A percentile compares a stretch with the other conserved stretches of the same genome.
These are phyloP conservation scores for Naganishia onofrii DNA, from an alignment of 768 basidiomycete species.

Conservation along the genomic window DNA sequence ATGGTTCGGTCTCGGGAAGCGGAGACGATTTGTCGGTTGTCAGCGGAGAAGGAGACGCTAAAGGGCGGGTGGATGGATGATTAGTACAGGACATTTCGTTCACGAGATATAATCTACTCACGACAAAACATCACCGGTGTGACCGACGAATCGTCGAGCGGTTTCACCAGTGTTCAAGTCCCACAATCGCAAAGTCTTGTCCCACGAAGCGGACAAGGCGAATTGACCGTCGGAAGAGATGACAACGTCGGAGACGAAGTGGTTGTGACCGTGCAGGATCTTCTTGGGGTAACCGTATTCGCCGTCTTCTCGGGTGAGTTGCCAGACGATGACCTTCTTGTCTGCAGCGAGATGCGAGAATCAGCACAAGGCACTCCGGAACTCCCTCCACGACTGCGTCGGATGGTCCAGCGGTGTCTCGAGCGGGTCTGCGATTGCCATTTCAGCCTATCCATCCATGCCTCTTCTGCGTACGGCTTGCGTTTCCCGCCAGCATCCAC, in stretches of 20 bases:
- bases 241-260: conserved; percentile 97
- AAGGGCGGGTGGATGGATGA: conserved; percentile 9
- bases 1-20: conserved; percentile 95
- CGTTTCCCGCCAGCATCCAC: no score
- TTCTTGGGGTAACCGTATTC: conserved; percentile 94
- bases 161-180: conserved; percentile 96
- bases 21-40: conserved; percentile 99
- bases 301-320: conserved; percentile 77
- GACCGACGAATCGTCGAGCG: conserved; percentile 95
- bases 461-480: no score
- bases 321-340: conserved; percentile 99
- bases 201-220: conserved; percentile 98
- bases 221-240: conserved; percentile 99
- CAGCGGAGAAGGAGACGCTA: conserved; percentile 92
- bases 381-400: no score
- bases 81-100: background rate
- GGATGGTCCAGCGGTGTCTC: no score
- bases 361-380: background rate
- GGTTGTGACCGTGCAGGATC: conserved; percentile 97
- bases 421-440: no score
- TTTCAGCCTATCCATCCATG: no score
- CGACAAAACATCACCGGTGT: conserved; percentile 94
- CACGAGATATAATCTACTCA: conserved; percentile 35
- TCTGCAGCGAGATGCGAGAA: conserved; percentile 58
- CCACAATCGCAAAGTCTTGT: conserved; percentile 99